A percentile compares a stretch with the other conserved stretches of the same genome.
These are phyloP conservation scores for Vaccinium macrocarpon DNA, from an alignment of 148 eudicot genomes.

Conservation along the genomic window DNA sequence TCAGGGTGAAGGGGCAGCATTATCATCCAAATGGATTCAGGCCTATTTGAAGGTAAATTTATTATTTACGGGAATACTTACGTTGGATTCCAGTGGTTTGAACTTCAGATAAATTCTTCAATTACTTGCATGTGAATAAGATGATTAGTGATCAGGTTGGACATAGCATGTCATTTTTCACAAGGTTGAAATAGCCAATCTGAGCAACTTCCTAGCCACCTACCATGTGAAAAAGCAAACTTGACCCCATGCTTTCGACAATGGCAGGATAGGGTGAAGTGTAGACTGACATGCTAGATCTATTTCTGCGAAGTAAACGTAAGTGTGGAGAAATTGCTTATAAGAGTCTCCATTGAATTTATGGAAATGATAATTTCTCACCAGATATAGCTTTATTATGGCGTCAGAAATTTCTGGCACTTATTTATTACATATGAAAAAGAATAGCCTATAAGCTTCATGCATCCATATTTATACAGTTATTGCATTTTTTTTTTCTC, in stretches of 20 bases:
- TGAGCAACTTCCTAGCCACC: not conserved
- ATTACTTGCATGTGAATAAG: not conserved
- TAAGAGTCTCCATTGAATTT: not conserved
- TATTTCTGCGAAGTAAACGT: not conserved
- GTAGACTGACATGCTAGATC: not conserved
- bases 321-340: not conserved
- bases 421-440: not conserved
- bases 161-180: not conserved
- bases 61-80: not conserved
- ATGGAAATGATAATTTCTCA: not conserved
- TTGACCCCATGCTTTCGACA: not conserved
- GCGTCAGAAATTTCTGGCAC: not conserved
- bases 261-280: not conserved
- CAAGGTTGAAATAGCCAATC: not conserved
- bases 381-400: not conserved
- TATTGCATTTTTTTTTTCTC: constrained; percentile 5
- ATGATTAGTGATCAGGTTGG: not conserved
- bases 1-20: not conserved
- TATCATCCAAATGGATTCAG: not conserved
- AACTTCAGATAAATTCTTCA: not conserved
- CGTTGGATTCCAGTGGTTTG: not conserved
- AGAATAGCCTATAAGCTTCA: constrained; percentile 5
- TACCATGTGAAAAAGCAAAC: not conserved
- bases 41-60: not conserved
- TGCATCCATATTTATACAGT: constrained; percentile 9